These are phyloP conservation scores for Typha latifolia DNA, from an alignment of 176 grass and related monocot genomes.

Conservation along the genomic window DNA sequence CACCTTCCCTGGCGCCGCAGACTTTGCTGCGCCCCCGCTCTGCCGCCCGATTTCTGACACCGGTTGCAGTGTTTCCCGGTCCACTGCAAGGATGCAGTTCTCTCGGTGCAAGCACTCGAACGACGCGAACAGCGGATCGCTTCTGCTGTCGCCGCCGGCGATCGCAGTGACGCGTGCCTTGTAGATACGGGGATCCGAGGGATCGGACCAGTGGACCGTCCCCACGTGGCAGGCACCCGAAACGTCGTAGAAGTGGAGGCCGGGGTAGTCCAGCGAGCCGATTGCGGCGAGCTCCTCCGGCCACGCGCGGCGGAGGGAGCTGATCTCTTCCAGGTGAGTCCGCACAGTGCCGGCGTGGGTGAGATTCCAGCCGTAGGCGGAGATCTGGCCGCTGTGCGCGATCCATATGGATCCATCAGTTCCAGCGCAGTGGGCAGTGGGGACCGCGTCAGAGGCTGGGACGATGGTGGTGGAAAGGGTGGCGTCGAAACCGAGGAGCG, in stretches of 20 bases:
- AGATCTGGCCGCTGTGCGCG: slow-evolving; percentile 63
- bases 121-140: slow-evolving; percentile 45
- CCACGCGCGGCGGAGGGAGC: slow-evolving; percentile 39
- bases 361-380: slow-evolving; percentile 47
- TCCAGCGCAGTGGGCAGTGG: slow-evolving; percentile 52
- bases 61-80: slow-evolving; percentile 51
- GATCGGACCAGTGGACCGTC: slow-evolving; percentile 54
- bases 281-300: slow-evolving; percentile 28
- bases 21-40: slow-evolving; percentile 70
- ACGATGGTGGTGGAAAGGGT: slow-evolving; percentile 36
- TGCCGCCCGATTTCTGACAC: slow-evolving; percentile 70
- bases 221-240: slow-evolving; percentile 43
- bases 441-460: slow-evolving; percentile 53
- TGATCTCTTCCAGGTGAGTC: slow-evolving; percentile 59
- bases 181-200: slow-evolving; percentile 43
- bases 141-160: slow-evolving; percentile 26
- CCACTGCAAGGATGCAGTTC: slow-evolving; percentile 72
- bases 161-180: slow-evolving; percentile 67
- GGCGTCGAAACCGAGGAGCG: slow-evolving; percentile 65
- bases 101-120: slow-evolving; percentile 74
- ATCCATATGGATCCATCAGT: slow-evolving; percentile 65
- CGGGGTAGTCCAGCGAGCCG: slow-evolving; percentile 43
- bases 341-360: slow-evolving; percentile 41
- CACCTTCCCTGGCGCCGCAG: slow-evolving; percentile 35
- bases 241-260: slow-evolving; percentile 66